phyloP scores from a whole-genome alignment of 2,329 filamentous ascomycete species.

The Arthrobotrys megalospora region DNA sequence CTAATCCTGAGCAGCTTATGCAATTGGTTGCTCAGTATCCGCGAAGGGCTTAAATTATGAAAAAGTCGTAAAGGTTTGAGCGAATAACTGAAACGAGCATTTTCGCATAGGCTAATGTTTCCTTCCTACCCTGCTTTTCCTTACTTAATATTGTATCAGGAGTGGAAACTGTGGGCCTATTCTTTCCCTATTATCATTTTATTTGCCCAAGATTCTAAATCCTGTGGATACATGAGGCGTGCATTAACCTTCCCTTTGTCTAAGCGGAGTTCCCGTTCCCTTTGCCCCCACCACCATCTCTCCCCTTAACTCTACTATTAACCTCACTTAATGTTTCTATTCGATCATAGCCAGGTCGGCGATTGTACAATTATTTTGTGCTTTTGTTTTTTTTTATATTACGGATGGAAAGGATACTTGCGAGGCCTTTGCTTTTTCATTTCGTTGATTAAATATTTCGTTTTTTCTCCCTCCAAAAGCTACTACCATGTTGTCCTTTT shows the following conservation, averaged over 20 bases:
- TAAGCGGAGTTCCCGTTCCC: conserved; percentile 14
- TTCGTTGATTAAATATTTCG: background rate
- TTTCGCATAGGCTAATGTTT: conserved; percentile 9
- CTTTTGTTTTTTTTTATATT: conserved; percentile 9
- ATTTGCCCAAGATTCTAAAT: background rate
- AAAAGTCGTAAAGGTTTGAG: background rate
- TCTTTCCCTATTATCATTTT: background rate
- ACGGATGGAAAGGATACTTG: conserved; percentile 9
- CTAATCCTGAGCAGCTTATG: conserved; percentile 48
- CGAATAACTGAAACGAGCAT: background rate
- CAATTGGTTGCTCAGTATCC: conserved; percentile 28
- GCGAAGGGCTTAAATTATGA: background rate
- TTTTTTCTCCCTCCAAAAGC: background rate
- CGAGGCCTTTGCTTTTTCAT: conserved; percentile 5
- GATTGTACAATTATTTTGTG: conserved; percentile 23
- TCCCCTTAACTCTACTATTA: conserved; percentile 1
- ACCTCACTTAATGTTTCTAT: conserved; percentile 17
- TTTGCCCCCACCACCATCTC: background rate
- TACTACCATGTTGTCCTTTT: background rate
- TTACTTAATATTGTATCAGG: conserved; percentile 6
- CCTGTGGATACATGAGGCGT: conserved; percentile 10
- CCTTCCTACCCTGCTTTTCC: background rate
- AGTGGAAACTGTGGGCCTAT: conserved; percentile 15
- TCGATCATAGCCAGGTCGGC: conserved; percentile 15
- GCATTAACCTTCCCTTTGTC: conserved; percentile 4